Base-by-base conservation (phyloP, 164 flowering plant genomes). In the Magnolia sinica region DNA sequence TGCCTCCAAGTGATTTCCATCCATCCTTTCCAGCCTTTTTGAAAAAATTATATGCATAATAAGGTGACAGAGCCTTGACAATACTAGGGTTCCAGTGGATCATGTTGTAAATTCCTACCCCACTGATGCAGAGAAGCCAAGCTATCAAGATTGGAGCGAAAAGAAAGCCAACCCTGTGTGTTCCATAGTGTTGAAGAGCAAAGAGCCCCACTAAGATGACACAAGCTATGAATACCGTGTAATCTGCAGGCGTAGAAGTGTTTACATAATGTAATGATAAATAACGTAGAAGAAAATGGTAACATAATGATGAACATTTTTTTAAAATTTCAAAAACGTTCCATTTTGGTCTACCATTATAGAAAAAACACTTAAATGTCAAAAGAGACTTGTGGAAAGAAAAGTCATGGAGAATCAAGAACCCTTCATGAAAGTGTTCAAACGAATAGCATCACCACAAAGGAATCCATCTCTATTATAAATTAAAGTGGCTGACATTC, bases 81-180 rank as follows among this genome's bases (percentile, higher is more conserved):
- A 90, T 76, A 9, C 76, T 65, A 22, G 88, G 88, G 51, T 91
- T 87, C 88, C 88, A 84, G 52, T 77, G 85, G 19, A 89, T 23
- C 59, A 84, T 85, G 78, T 90, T 91, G 84, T 91, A 91, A 22
- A 90, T 67, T 16, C 96, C 96, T 4, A 90, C 68, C 50, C 83
- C 84, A 78, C 88, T 76, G 8, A 91, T 85, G 81, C 89, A 88
- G 65, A 90, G 64, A 52, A 91, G 91, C 96, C 96, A 91, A 23
- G 82, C 74, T 31, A 85, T 72, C 78, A 87, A 50, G 50, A 90
- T 78, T 31, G 93, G 96, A 68, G 96, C 92, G 75, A 91, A 90
- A 29, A 88, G 80, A 74, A 86, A 87, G 50, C 88, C 90, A 64
- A 91, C 87, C 76, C 79, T 83, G 70, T 83, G 85, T 7, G 93